Evolutionary conservation across 164 flowering plant genomes (phyloP), one percentile per base, ranked within the genome.

Genomic region (Vitis riparia): DNA sequence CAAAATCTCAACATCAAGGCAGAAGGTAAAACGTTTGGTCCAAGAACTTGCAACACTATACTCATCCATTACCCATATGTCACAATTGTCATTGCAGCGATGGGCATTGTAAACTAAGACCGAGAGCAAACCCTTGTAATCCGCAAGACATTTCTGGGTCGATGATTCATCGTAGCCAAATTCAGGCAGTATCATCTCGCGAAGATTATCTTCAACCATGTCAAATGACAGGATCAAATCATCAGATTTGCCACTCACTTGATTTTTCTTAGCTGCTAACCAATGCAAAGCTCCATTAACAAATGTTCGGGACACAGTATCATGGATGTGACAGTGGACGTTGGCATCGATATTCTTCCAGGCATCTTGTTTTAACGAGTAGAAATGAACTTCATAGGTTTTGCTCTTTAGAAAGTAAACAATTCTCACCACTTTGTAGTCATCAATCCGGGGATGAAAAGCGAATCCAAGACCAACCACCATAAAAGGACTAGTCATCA

Each of bases 201-300:
- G 1, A 13, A 53, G 7, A 14, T 11, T 53, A 53, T 53, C n/a
- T 53, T 11, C 17, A 53, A 6, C 56, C 56, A 53, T 13, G n/a
- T 53, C 56, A n/a, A 13, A 53, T 53, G n/a, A 53, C 5, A 53
- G 56, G n/a, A 53, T 53, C 56, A 53, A 53, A 13, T 53, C 56
- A 11, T 53, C n/a, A 53, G 8, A 1, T 13, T 53, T 53, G 11
- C n/a, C n/a, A 5, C 11, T 53, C 56, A 8, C 56, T 3, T 37
- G 44, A 3, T 0, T n/a, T 5, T 6, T 11, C n/a, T 13, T n/a
- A 14, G 56, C 14, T 11, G 56, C 56, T 17, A 53, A 13, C 56
- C 56, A 53, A 53, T 53, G 56, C 56, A 53, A 53, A 53, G 59
- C 59, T 57, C 59, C 59, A 10, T 57, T 57, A 3, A 57, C 59